Base-by-base conservation (phyloP, 306 rosid species). In the Lupinus albus region DNA sequence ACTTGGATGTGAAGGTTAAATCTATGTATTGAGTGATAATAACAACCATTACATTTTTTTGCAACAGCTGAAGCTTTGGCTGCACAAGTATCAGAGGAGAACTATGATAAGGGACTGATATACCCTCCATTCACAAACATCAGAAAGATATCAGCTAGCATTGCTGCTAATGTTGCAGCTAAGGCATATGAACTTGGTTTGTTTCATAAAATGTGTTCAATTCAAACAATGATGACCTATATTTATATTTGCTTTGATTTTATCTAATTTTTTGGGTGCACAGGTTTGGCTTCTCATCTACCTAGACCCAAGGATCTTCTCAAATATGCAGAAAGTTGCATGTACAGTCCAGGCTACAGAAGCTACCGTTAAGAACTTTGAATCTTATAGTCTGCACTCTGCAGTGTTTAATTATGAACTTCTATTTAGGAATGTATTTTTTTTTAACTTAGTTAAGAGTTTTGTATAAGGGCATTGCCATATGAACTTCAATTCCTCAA, bases 121-220 rank as follows among this genome's bases (percentile, higher is more conserved):
- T 93, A 93, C 83, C 98, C 98, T n/a, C 99, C 96, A 46, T 93
- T 93, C 78, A 25, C 99, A 58, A 88, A 86, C 58, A 93, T 90
- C 81, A 86, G 99, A 68, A 85, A 90, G 87, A 93, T 93, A 72
- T 93, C 99, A 56, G 97, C 99, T 4, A 79, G 86, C 75, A 90
- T 93, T 82, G 99, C 99, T 71, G 98, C 96, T 58, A 76, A 81
- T 0, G 97, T 93, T 0, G 98, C 98, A 38, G 94, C 99, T 2
- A 90, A 84, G 74, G 81, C 87, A 20, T 93, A 93, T 21, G 96
- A 93, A 73, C 96, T 93, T 30, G 97, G 97, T 93, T 39, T 79
- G 84, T 78, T 73, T 66, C 72, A 35, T 57, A 20, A 60, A 50
- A 15, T n/a, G 66, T 53, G 28, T 67, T 68, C 35, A 45, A n/a